Evolutionary conservation across 768 basidiomycete genomes (phyloP), one percentile per base, ranked within the genome.

Genomic region (Boletus sensibilis): DNA sequence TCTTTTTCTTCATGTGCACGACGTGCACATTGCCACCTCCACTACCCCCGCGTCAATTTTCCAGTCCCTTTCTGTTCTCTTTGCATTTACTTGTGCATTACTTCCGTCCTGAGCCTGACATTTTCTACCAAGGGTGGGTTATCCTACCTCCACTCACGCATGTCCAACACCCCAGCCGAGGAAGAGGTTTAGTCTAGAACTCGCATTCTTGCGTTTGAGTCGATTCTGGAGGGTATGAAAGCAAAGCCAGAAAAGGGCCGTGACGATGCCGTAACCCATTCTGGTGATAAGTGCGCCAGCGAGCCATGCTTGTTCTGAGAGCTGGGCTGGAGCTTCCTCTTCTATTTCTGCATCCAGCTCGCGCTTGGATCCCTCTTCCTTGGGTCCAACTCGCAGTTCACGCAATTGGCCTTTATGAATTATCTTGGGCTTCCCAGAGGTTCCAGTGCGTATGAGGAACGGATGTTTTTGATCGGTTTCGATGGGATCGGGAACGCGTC

Each of bases 381-480:
- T 8, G 57, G 39, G 25, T 70, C 69, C 50, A 70, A 62, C 43
- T 66, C 68, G 3, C 14, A 58, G 33, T 72, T 68, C 48, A 70
- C 61, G 0, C 67, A 68, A 25, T 14, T 70, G 25, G 33, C 70
- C 20, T 70, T 72, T 40, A 62, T 70, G 40, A 60, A 70, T 8
- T 12, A 72, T 35, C 61, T 68, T 5, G 61, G 64, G 12, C 68
- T 39, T 35, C 49, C 69, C 0, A 62, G 68, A 12, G 70, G 70
- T 21, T 63, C 64, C 49, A 59, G 70, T 55, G 49, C 25, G 34
- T 68, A 54, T 8, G 61, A 65, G 23, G 5, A 68, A 0, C 46
- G 65, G 13, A 69, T 68, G 64, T 72, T 72, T 41, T 70, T 68
- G 18, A 66, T 69, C n/a, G 40, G 44, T 14, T 52, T 42, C 7